Evolutionary conservation across 1,139 yeast genomes (phyloP), one percentile per base, ranked within the genome.

Genomic region (Geotrichum cucujoidarum): DNA sequence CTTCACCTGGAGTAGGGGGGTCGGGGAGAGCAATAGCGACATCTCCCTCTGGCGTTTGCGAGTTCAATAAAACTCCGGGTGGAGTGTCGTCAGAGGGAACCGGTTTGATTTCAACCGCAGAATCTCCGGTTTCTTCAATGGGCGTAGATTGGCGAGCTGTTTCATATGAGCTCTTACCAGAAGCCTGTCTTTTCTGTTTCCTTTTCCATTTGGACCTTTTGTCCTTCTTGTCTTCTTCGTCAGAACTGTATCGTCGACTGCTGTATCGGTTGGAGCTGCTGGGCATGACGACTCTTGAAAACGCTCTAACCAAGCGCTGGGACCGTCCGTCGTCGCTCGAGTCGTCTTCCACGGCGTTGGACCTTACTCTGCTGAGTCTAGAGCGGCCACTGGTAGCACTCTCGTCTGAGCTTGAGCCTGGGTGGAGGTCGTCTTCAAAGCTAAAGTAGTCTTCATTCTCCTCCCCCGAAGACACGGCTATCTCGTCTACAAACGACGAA

Each of bases 381-480:
- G 32, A 20, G 4, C 18, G 27, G 13, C 44, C 44, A 25, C 37
- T 39, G 18, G 17, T 4, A 22, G 24, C 25, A 33, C 29, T 34
- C 14, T 25, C 31, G 18, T 27, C 44, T 8, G 45, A 40, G 11
- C 16, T 32, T 5, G 43, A 43, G 33, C 29, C 37, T 1, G 39
- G 4, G 2, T 47, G 33, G 22, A 47, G 42, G 16, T 47, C 49
- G 20, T 47, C 49, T 37, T 41, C 45, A 41, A 47, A 47, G 10
- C 45, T 40, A 37, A 47, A 47, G 35, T 47, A 46, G 20, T 45
- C 48, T 8, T 37, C 42, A 16, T n/a, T 24, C 4, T 37, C 40
- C 4, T 37, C 46, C 16, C 37, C 42, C 11, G 49, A 47, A 16
- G 46, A 29, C 24, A 24, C 33, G 2, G 27, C 40, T 13, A 43